These are phyloP conservation scores for Arthonia radiata DNA, from an alignment of 495 filamentous ascomycete species.

Conservation along the genomic window DNA sequence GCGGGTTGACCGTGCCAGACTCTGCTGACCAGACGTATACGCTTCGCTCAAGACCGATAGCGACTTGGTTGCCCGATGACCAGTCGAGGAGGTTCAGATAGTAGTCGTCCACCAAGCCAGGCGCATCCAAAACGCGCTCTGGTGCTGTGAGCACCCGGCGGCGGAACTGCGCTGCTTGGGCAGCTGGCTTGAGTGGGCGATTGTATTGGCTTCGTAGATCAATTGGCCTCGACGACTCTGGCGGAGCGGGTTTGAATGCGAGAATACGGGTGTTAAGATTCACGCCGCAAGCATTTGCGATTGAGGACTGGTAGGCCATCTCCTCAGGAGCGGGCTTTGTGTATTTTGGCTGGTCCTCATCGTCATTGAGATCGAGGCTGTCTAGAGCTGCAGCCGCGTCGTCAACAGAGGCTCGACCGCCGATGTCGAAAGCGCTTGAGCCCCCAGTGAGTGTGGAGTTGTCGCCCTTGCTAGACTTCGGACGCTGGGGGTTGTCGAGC, in stretches of 20 bases:
- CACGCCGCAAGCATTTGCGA: slow-evolving; percentile 81
- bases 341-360: slow-evolving; percentile 32
- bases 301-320: slow-evolving; percentile 73
- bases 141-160: slow-evolving; percentile 82
- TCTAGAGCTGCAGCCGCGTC: slow-evolving; percentile 59
- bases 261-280: slow-evolving; percentile 84
- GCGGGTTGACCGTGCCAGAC: slow-evolving; percentile 58
- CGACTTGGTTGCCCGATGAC: slow-evolving; percentile 92
- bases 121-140: slow-evolving; percentile 91
- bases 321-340: slow-evolving; percentile 62
- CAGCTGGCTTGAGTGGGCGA: slow-evolving; percentile 63
- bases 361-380: slow-evolving; percentile 39
- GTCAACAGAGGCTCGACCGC: slow-evolving; percentile 37
- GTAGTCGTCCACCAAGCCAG: slow-evolving; percentile 90
- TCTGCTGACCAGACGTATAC: slow-evolving; percentile 99
- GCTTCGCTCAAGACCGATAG: slow-evolving; percentile 85
- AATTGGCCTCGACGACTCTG: slow-evolving; percentile 91
- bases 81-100: slow-evolving; percentile 97
- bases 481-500: slow-evolving; percentile 27
- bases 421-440: slow-evolving; percentile 34
- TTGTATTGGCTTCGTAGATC: slow-evolving; percentile 96
- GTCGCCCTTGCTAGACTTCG: slow-evolving; percentile 42
- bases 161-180: slow-evolving; percentile 55
- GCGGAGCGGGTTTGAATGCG: slow-evolving; percentile 93
- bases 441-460: slow-evolving; percentile 45